Evolutionary conservation across 768 basidiomycete species (phyloP).

Genomic region (Trametes meyenii): DNA sequence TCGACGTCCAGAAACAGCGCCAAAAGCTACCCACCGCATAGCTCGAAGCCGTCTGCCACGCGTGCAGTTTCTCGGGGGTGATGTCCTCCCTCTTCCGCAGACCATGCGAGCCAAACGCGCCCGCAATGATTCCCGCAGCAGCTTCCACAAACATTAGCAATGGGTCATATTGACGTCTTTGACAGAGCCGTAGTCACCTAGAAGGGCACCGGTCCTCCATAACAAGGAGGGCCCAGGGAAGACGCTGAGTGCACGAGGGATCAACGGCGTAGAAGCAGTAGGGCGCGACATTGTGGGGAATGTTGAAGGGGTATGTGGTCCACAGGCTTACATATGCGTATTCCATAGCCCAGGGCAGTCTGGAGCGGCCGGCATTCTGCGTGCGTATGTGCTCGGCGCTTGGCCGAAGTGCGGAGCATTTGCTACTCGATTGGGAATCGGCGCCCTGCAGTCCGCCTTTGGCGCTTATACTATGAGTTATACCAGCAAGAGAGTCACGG

Average conservation of each 20-base stretch:
- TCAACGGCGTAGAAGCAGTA: slow-evolving; percentile 30
- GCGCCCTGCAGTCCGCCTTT: too few species aligned
- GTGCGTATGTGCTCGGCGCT: too few species aligned
- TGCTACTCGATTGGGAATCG: too few species aligned
- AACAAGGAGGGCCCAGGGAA: slow-evolving; percentile 25
- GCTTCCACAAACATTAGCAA: slow-evolving; percentile 23
- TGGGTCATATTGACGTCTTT: not conserved
- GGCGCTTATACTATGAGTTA: too few species aligned
- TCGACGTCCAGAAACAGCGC: not conserved
- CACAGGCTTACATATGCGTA: too few species aligned
- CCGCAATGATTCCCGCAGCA: slow-evolving; percentile 55
- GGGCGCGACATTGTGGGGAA: slow-evolving; percentile 27
- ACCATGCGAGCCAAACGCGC: slow-evolving; percentile 72
- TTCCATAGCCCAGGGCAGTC: too few species aligned
- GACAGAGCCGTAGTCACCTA: slow-evolving; percentile 23
- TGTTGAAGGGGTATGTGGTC: too few species aligned
- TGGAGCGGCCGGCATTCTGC: too few species aligned
- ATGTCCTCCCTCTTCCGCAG: slow-evolving; percentile 51
- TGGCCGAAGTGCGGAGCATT: too few species aligned
- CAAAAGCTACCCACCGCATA: slow-evolving; percentile 62
- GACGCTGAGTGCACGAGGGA: slow-evolving; percentile 17
- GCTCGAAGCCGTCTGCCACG: slow-evolving; percentile 64
- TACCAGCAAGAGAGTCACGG: too few species aligned
- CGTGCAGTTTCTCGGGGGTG: slow-evolving; percentile 53
- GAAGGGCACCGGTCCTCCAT: slow-evolving; percentile 33